A percentile compares a stretch with the other conserved stretches of the same genome.
phyloP scores from a whole-genome alignment of 169 alveolate genomes.

The Eimeria necatrix region DNA sequence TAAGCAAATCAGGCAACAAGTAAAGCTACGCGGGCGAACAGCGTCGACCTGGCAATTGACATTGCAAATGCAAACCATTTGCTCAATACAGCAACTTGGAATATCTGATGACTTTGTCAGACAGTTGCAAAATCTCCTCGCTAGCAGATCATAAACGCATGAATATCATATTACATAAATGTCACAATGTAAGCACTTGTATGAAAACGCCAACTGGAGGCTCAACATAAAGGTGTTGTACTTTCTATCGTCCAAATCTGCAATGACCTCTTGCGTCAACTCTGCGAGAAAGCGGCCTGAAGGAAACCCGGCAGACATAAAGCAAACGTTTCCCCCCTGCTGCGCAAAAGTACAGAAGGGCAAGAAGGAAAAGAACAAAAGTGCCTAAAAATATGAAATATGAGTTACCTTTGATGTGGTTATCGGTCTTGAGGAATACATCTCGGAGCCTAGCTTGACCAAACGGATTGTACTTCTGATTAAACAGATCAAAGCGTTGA shows the following conservation, averaged over 20 bases:
- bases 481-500: conserved; percentile 95
- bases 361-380: not conserved
- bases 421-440: conserved; percentile 94
- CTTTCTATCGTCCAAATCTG: conserved; percentile 89
- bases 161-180: too few species aligned
- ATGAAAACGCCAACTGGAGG: too few species aligned
- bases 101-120: too few species aligned
- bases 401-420: conserved; percentile 89
- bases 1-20: too few species aligned
- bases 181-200: too few species aligned
- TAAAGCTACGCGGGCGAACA: too few species aligned
- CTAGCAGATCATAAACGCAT: too few species aligned
- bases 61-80: too few species aligned
- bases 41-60: too few species aligned
- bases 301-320: not conserved
- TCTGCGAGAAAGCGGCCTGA: conserved; percentile 92
- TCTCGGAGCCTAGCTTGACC: conserved; percentile 92
- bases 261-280: conserved; percentile 92
- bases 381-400: not conserved
- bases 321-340: too few species aligned
- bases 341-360: not conserved
- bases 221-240: not conserved
- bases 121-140: too few species aligned
- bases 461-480: conserved; percentile 94
- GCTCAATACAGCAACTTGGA: too few species aligned